Percentiles rank a stretch among this genome's conserved stretches.
phyloP scores from a whole-genome alignment of 1,284 basidiomycete genomes.

The Rhizoctonia solani region DNA sequence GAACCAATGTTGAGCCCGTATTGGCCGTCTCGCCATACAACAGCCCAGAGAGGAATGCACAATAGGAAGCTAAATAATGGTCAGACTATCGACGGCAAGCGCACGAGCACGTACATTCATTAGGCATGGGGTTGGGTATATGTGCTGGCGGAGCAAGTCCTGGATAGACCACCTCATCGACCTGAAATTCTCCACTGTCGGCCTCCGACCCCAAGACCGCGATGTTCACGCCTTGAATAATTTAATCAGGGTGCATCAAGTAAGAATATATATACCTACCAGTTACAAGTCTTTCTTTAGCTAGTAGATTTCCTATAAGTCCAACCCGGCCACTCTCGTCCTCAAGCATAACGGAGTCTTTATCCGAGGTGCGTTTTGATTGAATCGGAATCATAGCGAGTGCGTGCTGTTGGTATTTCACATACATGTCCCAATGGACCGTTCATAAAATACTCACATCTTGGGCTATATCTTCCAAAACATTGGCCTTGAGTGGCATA shows the following conservation, averaged over 20 bases:
- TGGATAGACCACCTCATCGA: slow-evolving; percentile 72
- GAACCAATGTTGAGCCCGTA: not conserved
- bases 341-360: slow-evolving; percentile 88
- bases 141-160: slow-evolving; percentile 71
- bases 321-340: slow-evolving; percentile 93
- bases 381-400: slow-evolving; percentile 80
- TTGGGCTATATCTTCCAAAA: slow-evolving; percentile 90
- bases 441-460: slow-evolving; percentile 63
- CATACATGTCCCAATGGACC: slow-evolving; percentile 10
- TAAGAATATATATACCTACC: slow-evolving; percentile 46
- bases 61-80: not conserved
- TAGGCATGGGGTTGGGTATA: slow-evolving; percentile 44
- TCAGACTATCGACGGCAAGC: not conserved
- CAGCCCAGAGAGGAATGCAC: slow-evolving; percentile 19
- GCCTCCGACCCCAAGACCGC: slow-evolving; percentile 91
- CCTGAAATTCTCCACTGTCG: slow-evolving; percentile 87
- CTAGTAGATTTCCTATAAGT: slow-evolving; percentile 70
- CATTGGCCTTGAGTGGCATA: slow-evolving; percentile 97
- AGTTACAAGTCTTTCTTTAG: slow-evolving; percentile 67
- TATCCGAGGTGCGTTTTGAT: slow-evolving; percentile 73
- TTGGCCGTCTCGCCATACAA: slow-evolving; percentile 1
- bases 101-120: slow-evolving; percentile 34
- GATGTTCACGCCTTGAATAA: slow-evolving; percentile 67
- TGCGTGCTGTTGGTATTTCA: slow-evolving; percentile 66
- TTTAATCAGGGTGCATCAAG: not conserved